Percentiles rank a stretch among this genome's conserved stretches.
These are phyloP conservation scores for Pyrus hybrid DNA, from an alignment of 331 rosid genomes.

Conservation along the genomic window DNA sequence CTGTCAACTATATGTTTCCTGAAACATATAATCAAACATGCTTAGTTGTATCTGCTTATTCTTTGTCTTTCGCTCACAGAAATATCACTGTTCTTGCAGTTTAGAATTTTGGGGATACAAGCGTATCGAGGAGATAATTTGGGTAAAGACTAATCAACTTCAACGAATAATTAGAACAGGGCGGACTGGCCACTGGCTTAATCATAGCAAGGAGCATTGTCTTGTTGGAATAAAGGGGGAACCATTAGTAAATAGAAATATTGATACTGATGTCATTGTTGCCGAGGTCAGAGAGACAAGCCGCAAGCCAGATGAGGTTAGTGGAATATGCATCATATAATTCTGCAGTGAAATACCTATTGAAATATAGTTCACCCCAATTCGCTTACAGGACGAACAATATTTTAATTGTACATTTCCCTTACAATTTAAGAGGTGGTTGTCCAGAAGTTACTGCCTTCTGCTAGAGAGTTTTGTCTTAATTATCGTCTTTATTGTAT, in stretches of 20 bases:
- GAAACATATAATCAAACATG: not conserved
- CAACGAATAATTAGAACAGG: slow-evolving; percentile 98
- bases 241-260: slow-evolving; percentile 88
- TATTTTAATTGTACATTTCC: not conserved
- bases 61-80: slow-evolving; percentile 10
- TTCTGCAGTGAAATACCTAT: not conserved
- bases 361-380: not conserved
- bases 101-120: slow-evolving; percentile 97
- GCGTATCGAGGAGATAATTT: slow-evolving; percentile 88
- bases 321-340: slow-evolving; percentile 9
- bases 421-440: not conserved
- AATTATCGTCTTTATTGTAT: not conserved
- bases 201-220: slow-evolving; percentile 98
- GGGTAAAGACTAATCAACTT: slow-evolving; percentile 99
- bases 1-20: slow-evolving; percentile 9
- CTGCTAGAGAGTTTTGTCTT: not conserved
- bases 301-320: slow-evolving; percentile 98
- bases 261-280: slow-evolving; percentile 93
- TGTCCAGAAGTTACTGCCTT: not conserved
- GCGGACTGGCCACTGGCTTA: slow-evolving; percentile 96
- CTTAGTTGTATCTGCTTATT: slow-evolving; percentile 4
- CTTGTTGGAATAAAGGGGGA: slow-evolving; percentile 94
- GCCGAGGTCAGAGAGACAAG: slow-evolving; percentile 99
- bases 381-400: not conserved
- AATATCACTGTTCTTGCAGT: slow-evolving; percentile 39